phyloP scores from a whole-genome alignment of 108 stramenopile species.

The Mayamaea pseudoterrestris region DNA sequence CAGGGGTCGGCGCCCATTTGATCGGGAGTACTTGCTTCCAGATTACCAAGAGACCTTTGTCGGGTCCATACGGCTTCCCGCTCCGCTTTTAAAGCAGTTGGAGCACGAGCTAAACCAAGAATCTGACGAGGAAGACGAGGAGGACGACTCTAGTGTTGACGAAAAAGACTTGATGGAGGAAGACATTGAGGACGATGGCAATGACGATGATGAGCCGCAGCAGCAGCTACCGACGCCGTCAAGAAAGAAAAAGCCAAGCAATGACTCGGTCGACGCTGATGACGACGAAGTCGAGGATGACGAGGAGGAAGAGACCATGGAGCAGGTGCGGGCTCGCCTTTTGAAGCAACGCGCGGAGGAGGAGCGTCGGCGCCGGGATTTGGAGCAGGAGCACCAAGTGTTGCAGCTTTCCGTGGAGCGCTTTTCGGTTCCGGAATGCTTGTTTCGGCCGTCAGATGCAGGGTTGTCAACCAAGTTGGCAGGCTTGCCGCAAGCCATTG shows the following conservation, averaged over 20 bases:
- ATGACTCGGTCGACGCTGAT: slow-evolving; percentile 9
- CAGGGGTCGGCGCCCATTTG: slow-evolving; percentile 43
- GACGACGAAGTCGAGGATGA: slow-evolving; percentile 36
- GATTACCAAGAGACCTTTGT: slow-evolving; percentile 69
- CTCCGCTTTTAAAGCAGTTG: slow-evolving; percentile 24
- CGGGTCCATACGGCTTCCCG: slow-evolving; percentile 51
- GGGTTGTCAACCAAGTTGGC: slow-evolving; percentile 59
- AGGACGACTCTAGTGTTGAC: slow-evolving; percentile 4
- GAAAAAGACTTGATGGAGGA: slow-evolving; percentile 17
- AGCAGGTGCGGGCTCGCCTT: slow-evolving; percentile 41
- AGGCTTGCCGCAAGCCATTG: slow-evolving; percentile 75
- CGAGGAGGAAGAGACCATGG: slow-evolving; percentile 63
- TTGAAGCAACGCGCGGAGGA: slow-evolving; percentile 49
- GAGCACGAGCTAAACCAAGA: slow-evolving; percentile 23
- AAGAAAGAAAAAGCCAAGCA: slow-evolving; percentile 3
- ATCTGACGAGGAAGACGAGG: slow-evolving; percentile 33
- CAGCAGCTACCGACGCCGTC: not conserved
- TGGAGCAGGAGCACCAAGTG: slow-evolving; percentile 62
- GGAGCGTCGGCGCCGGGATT: slow-evolving; percentile 36
- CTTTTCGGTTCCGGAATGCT: slow-evolving; percentile 84
- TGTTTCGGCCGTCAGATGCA: slow-evolving; percentile 88
- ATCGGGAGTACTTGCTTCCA: slow-evolving; percentile 84
- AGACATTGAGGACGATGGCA: slow-evolving; percentile 11
- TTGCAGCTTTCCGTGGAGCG: slow-evolving; percentile 78
- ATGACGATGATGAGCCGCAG: slow-evolving; percentile 8